Evolutionary conservation across 129 eudicot species (phyloP), one percentile per base, ranked within the genome.

Genomic region (Kitagawia praeruptora): DNA sequence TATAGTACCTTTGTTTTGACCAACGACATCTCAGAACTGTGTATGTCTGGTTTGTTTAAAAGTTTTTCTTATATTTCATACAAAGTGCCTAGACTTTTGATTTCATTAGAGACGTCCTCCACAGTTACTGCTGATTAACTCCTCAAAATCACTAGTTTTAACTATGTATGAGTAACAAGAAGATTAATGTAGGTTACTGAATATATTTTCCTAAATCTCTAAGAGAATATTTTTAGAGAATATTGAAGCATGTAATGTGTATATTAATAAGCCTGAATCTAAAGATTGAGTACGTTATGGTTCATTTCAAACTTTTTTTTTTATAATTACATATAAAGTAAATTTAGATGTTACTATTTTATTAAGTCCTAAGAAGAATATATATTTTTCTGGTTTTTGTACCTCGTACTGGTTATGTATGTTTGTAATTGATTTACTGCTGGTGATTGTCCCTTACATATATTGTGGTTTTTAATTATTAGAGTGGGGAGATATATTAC

Each of bases 401-500:
- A 18, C 0, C 18, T 51, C 18, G 21, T 51, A 34, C 37, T 34
- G 66, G 10, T 8, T 8, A 58, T 58, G 10, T 23, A 3, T 58
- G 66, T 58, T 58, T 58, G 31, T n/a, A 58, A 51, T 18, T 51
- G 8, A 23, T 58, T 58, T 34, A 56, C 6, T 2, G 54, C 8
- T 51, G 8, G n/a, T 51, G n/a, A 51, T 51, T 51, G 58, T 51
- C 19, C 58, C 58, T 51, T 51, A 51, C 3, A 48, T 48, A 5
- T 71, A 47, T 38, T 6, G 4, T 7, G 10, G 6, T 71, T 10
- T 12, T 4, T 42, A n/a, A 15, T 64, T 80, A 66, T 21, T 89
- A 95, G 98, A 95, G 93, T 5, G 99, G 99, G 41, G 99, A 95
- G 80, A 77, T 95, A 78, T 95, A 92, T 83, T 95, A 87, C 91